Base-by-base conservation (phyloP, 176 grass and related monocot genomes). In the Cymbopogon citratus region DNA sequence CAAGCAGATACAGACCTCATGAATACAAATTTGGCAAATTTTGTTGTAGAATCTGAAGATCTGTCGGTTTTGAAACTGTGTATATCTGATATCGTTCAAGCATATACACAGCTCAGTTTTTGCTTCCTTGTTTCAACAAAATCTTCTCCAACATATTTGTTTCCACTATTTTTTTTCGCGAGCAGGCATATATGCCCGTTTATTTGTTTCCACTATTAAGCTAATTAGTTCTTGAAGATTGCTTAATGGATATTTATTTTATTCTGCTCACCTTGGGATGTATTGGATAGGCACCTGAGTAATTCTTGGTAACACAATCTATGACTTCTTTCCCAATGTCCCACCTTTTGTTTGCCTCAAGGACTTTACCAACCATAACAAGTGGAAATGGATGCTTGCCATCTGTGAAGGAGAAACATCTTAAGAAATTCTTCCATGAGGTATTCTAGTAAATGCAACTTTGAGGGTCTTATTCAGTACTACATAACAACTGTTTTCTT, bases 291-390 rank as follows among this genome's bases (percentile, higher is more conserved):
- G 84, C 87, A 26, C 92, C 89, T 83, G 89, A 81, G 75, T 87
- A 91, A 46, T 74, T 69, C 46, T 85, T 87, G 78, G 82, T 85
- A 57, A 94, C 80, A 84, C 84, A 91, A 33, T 80, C 79, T 80
- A 94, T 85, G 33, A 94, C 92, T 83, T 94, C 89, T 61, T 91
- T 91, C 1, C 92, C 92, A 46, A 94, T 94, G 85, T 94, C 89
- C 92, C 92, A 94, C 70, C 26, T 85, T 60, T 91, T 39, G 64
- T 94, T 94, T 83, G 87, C 89, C 80, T 89, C 89, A n/a, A 94
- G 89, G 61, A 94, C 92, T 74, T 86, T 89, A 40, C 89, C 89
- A 65, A 94, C 92, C 89, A 94, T 91, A 24, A 94, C 92, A 66
- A 94, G 92, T 1, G 89, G 92, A 74, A 94, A 94, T 57, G 49